These are phyloP conservation scores for Cronartium quercuum DNA, from an alignment of 1,284 basidiomycete species.

Conservation along the genomic window DNA sequence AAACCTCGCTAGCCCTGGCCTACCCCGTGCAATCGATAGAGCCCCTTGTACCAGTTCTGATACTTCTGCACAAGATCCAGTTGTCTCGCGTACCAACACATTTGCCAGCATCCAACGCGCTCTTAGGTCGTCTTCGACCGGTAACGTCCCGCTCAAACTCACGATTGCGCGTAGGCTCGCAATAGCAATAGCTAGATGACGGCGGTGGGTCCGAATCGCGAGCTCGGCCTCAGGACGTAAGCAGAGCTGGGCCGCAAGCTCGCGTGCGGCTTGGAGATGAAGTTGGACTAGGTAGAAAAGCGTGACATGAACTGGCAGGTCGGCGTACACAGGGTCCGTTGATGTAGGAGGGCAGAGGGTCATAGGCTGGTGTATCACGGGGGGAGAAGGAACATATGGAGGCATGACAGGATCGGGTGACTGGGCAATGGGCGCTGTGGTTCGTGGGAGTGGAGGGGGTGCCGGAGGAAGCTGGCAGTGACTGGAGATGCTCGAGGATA, in stretches of 20 bases:
- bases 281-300: neutral
- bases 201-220: conserved; percentile 4
- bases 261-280: neutral
- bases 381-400: no score
- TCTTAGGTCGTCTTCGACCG: neutral
- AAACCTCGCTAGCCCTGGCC: neutral
- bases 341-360: no score
- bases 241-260: neutral
- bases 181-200: conserved; percentile 10
- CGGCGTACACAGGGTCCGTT: no score
- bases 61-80: neutral
- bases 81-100: neutral
- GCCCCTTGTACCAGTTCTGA: neutral
- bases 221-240: no score
- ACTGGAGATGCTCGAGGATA: no score
- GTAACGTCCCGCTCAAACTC: neutral
- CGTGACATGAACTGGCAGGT: neutral
- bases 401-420: no score
- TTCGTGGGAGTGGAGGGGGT: no score
- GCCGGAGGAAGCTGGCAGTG: no score
- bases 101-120: neutral
- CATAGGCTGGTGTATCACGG: no score
- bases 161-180: neutral
- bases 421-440: no score
- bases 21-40: neutral